Percentiles rank a stretch among this genome's conserved stretches.
phyloP scores from a whole-genome alignment of 345 rosid species.

The Hypericum perforatum region DNA sequence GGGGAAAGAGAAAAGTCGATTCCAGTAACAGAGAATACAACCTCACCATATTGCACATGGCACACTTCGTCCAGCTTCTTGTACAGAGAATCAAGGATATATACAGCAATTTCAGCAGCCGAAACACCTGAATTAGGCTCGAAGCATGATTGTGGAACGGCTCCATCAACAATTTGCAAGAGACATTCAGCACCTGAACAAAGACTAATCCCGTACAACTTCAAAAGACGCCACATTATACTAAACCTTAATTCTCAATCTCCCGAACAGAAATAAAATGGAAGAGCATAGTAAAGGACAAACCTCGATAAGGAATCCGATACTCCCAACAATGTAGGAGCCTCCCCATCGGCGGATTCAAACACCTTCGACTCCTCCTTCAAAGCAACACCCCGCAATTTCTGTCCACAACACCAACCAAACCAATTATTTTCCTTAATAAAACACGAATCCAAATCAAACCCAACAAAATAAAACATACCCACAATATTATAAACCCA shows the following conservation, averaged over 20 bases:
- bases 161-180: slow-evolving; percentile 60
- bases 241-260: not conserved
- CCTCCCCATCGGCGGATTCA: slow-evolving; percentile 27
- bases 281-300: slow-evolving; percentile 7
- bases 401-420: slow-evolving; percentile 24
- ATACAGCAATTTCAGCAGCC: slow-evolving; percentile 53
- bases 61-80: slow-evolving; percentile 65
- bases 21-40: slow-evolving; percentile 26
- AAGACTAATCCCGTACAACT: slow-evolving; percentile 32
- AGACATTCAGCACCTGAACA: slow-evolving; percentile 64
- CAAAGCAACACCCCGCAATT: slow-evolving; percentile 63
- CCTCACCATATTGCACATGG: slow-evolving; percentile 93
- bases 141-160: slow-evolving; percentile 49
- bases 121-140: slow-evolving; percentile 39
- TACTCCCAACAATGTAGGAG: slow-evolving; percentile 77
- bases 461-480: not conserved
- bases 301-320: slow-evolving; percentile 70
- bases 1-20: slow-evolving; percentile 10
- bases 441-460: not conserved
- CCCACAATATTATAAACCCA: not conserved
- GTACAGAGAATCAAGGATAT: slow-evolving; percentile 73
- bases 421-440: not conserved
- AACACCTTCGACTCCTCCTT: slow-evolving; percentile 65
- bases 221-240: slow-evolving; percentile 1
- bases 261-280: not conserved